phyloP scores from a whole-genome alignment of 2,329 filamentous ascomycete genomes.

The Thielaviopsis populi region DNA sequence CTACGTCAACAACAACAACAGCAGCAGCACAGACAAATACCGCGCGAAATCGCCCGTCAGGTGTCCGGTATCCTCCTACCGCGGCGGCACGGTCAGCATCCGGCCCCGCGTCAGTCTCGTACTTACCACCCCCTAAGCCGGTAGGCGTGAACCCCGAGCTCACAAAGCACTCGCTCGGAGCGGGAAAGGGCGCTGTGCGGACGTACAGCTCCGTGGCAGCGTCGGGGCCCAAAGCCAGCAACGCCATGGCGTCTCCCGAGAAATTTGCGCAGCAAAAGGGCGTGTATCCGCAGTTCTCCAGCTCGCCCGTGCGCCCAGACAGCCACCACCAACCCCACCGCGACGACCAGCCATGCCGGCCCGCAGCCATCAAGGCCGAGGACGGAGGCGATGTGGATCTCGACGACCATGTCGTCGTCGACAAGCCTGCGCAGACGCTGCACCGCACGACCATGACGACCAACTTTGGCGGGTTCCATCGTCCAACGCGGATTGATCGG shows the following conservation, averaged over 20 bases:
- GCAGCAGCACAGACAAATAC: not conserved
- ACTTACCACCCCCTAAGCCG: conserved; percentile 6
- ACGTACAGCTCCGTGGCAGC: not conserved
- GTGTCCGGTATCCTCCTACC: not conserved
- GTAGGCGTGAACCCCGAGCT: conserved; percentile 22
- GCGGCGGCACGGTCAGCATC: not conserved
- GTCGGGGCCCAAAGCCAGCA: conserved; percentile 16
- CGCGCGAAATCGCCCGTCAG: not conserved
- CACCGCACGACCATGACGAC: conserved; percentile 37
- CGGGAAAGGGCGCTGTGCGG: not conserved
- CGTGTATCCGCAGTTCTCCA: conserved; percentile 44
- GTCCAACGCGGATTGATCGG: conserved; percentile 28
- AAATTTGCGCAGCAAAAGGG: conserved; percentile 19
- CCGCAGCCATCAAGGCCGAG: conserved; percentile 10
- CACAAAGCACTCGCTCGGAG: conserved; percentile 29
- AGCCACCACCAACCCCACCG: not conserved
- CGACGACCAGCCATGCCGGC: not conserved
- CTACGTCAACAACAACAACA: not conserved
- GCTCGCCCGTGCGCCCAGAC: conserved; percentile 33
- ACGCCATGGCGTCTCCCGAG: not conserved
- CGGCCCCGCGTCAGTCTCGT: not conserved
- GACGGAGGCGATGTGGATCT: conserved; percentile 22
- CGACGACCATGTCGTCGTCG: conserved; percentile 23
- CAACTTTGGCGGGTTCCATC: conserved; percentile 28
- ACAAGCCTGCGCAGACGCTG: conserved; percentile 30